A percentile compares a stretch with the other conserved stretches of the same genome.
phyloP scores from a whole-genome alignment of 2,329 filamentous ascomycete species.

The Aspergillus awamori region DNA sequence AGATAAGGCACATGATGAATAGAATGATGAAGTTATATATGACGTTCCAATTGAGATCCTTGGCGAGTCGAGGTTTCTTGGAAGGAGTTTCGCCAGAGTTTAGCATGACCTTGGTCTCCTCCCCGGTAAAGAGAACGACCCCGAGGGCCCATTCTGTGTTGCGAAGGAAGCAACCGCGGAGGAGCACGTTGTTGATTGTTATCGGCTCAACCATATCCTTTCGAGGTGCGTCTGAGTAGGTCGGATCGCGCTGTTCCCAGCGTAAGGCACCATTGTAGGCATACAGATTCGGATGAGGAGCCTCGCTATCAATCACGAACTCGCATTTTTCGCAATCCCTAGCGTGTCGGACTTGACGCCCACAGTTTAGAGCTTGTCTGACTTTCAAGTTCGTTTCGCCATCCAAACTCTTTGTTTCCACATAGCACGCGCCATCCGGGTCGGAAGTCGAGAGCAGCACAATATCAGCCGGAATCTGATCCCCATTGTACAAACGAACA shows the following conservation, averaged over 20 bases:
- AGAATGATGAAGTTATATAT: conserved; percentile 94
- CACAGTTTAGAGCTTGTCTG: conserved; percentile 84
- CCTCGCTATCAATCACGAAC: conserved; percentile 87
- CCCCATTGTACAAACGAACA: conserved; percentile 92
- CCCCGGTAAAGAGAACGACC: conserved; percentile 89
- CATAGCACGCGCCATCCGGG: conserved; percentile 89
- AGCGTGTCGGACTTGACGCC: conserved; percentile 80
- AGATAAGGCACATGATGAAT: conserved; percentile 83
- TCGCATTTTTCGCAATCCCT: conserved; percentile 87
- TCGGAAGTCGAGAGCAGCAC: conserved; percentile 93
- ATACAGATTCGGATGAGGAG: conserved; percentile 91
- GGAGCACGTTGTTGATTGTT: conserved; percentile 89
- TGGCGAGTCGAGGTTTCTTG: conserved; percentile 87
- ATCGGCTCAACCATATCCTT: conserved; percentile 89
- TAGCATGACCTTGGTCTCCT: conserved; percentile 99
- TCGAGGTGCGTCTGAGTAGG: conserved; percentile 62
- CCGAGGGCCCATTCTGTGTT: conserved; percentile 97
- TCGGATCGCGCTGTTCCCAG: conserved; percentile 75
- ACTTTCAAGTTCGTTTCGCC: conserved; percentile 98
- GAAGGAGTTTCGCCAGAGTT: conserved; percentile 94
- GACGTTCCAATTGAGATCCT: conserved; percentile 96
- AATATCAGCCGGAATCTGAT: conserved; percentile 91
- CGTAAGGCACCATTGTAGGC: conserved; percentile 87
- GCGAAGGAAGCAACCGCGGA: conserved; percentile 88
- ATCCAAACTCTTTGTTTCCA: conserved; percentile 97